Percentiles rank a stretch among this genome's conserved stretches.
Conservation (phyloP, 2,329 filamentous ascomycete species). For the Botrytis tulipae region DNA sequence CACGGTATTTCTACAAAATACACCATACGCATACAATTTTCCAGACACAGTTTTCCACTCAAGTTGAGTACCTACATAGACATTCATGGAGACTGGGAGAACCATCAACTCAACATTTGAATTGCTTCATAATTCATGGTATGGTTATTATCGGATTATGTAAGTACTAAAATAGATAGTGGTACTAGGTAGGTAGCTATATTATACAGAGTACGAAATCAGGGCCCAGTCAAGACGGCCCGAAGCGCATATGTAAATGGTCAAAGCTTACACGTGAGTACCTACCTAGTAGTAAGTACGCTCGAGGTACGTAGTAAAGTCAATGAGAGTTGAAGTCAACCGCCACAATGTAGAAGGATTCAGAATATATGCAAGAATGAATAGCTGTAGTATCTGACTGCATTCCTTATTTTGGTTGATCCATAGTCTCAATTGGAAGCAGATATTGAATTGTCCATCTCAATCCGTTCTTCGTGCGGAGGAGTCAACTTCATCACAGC, state of each 20-base stretch:
- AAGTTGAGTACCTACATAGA: background rate
- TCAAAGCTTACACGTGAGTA: conserved; percentile 1
- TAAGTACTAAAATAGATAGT: background rate
- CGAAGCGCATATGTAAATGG: background rate
- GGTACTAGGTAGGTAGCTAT: background rate
- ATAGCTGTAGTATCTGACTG: background rate
- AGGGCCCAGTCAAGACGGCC: conserved; percentile 1
- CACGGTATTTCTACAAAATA: background rate
- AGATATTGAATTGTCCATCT: background rate
- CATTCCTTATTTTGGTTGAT: background rate
- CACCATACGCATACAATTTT: background rate
- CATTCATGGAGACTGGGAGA: background rate
- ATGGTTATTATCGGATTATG: background rate
- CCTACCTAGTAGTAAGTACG: background rate
- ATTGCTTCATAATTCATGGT: background rate
- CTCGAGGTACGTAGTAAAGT: background rate
- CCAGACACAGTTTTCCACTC: background rate
- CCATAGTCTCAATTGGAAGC: background rate
- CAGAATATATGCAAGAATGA: background rate
- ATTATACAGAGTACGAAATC: background rate
- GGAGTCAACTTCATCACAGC: background rate
- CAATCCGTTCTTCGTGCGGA: background rate
- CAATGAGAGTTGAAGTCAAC: background rate
- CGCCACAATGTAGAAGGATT: background rate
- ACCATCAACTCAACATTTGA: background rate